phyloP scores from a whole-genome alignment of 805 yeast genomes.

The Zygotorulaspora danielsina region DNA sequence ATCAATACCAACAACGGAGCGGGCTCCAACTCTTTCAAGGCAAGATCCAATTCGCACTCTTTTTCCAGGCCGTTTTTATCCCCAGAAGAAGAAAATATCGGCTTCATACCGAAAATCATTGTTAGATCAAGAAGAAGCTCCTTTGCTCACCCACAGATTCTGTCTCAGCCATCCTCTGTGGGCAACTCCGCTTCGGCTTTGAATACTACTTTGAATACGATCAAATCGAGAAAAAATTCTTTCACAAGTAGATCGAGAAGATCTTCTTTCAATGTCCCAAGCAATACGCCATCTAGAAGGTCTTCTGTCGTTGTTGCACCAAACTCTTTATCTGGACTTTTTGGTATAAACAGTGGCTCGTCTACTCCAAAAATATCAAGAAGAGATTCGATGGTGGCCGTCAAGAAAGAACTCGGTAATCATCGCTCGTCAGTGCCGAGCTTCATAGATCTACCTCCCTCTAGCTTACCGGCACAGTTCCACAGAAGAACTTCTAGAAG shows the following conservation, averaged over 20 bases:
- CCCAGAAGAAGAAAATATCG: slow-evolving; percentile 30
- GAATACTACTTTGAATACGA: slow-evolving; percentile 23
- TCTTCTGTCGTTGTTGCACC: slow-evolving; percentile 29
- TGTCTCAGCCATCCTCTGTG: slow-evolving; percentile 11
- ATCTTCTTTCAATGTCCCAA: slow-evolving; percentile 30
- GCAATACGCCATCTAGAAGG: slow-evolving; percentile 29
- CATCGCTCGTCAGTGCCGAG: slow-evolving; percentile 12
- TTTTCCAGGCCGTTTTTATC: slow-evolving; percentile 16
- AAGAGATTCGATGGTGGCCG: slow-evolving; percentile 27
- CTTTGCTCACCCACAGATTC: slow-evolving; percentile 16
- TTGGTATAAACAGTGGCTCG: slow-evolving; percentile 11
- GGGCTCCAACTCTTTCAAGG: slow-evolving; percentile 25
- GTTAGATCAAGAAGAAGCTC: slow-evolving; percentile 36
- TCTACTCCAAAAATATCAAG: slow-evolving; percentile 17
- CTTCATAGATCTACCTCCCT: slow-evolving; percentile 22
- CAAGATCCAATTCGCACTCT: slow-evolving; percentile 32
- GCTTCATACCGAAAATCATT: slow-evolving; percentile 36
- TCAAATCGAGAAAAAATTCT: slow-evolving; percentile 34
- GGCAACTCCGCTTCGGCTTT: slow-evolving; percentile 18
- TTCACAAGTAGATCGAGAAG: slow-evolving; percentile 31
- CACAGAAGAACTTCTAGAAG: slow-evolving; percentile 11
- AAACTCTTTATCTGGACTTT: slow-evolving; percentile 18
- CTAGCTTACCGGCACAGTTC: slow-evolving; percentile 8
- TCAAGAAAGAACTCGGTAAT: slow-evolving; percentile 8
- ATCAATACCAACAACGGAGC: slow-evolving; percentile 13